A percentile compares a stretch with the other conserved stretches of the same genome.
These are phyloP conservation scores for Lasiosphaeria miniovina DNA, from an alignment of 495 filamentous ascomycete species.

Conservation along the genomic window DNA sequence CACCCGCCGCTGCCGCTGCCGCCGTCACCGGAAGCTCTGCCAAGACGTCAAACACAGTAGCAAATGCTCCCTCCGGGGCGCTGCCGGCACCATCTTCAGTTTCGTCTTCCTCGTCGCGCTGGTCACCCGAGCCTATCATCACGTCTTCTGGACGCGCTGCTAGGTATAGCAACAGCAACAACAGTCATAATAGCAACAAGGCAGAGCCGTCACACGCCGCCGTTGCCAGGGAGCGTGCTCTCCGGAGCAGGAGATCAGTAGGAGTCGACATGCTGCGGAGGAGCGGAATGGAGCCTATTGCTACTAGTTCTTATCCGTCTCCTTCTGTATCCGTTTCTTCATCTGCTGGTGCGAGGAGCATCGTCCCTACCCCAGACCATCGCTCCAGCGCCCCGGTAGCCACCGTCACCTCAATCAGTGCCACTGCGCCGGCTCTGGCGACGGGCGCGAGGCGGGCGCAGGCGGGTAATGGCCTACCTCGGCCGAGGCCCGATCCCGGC, in stretches of 20 bases:
- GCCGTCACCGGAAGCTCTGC: neutral
- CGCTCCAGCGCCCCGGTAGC: too few species aligned
- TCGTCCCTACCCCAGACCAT: too few species aligned
- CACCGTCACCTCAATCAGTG: too few species aligned
- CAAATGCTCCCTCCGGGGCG: too few species aligned
- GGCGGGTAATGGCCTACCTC: too few species aligned
- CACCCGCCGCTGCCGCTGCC: conserved; percentile 2
- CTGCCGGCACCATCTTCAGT: neutral
- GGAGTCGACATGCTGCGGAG: conserved; percentile 2
- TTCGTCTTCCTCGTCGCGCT: neutral
- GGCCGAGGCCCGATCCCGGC: too few species aligned
- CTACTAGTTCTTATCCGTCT: neutral
- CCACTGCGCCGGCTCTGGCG: too few species aligned
- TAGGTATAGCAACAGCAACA: neutral
- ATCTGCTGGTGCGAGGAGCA: neutral
- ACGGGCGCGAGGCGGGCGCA: too few species aligned
- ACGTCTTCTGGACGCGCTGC: neutral
- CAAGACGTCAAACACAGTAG: neutral
- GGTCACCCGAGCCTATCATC: neutral
- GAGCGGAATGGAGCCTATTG: neutral
- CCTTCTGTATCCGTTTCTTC: neutral
- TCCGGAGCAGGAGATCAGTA: conserved; percentile 1
- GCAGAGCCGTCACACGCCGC: neutral
- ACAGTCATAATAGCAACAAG: neutral
- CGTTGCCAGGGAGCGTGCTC: neutral